Evolutionary conservation across 176 grass and related monocot genomes (phyloP), one percentile per base, ranked within the genome.

Genomic region (Musa schizocarpa): DNA sequence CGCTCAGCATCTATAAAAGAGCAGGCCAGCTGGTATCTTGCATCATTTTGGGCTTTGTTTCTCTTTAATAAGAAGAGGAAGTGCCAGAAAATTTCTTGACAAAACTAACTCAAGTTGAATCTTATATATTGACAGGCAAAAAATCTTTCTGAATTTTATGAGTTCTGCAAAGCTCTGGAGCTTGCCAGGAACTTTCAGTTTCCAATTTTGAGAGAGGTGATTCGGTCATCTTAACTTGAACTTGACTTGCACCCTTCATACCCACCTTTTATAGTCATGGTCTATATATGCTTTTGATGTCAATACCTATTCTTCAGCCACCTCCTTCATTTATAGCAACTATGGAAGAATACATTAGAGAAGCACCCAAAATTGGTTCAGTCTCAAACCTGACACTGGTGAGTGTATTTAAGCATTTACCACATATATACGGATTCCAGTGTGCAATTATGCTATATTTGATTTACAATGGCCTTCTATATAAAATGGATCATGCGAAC

Each of bases 291-390:
- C 12, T 64, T 23, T 78, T n/a, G 8, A 0, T 81, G 43, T 70
- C 34, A 3, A 72, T 65, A 51, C 56, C 63, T 79, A 22, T 77
- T 83, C 52, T 25, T 68, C 83, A 96, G 93, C 87, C 87, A 10
- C 89, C 87, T 9, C 11, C 81, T 74, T 86, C 87, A 23, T 96
- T 96, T 86, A 71, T 90, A 52, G 83, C 16, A 76, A 89, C 93
- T 22, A 96, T 96, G 93, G 93, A 96, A 70, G 93, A 96, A 78
- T 96, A 96, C 74, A 92, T 96, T 69, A 90, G 74, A 88, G 89
- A 96, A 87, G 87, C 89, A 19, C 85, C 93, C 61, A 76, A 79
- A 74, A 84, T 74, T 48, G 81, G 54, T 71, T 34, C 82, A 52
- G 53, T 86, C 8, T 63, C 78, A 73, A 80, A 84, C 43, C 82